These are phyloP conservation scores for Primulina tabacum DNA, from an alignment of 257 asterid genomes.

Conservation along the genomic window DNA sequence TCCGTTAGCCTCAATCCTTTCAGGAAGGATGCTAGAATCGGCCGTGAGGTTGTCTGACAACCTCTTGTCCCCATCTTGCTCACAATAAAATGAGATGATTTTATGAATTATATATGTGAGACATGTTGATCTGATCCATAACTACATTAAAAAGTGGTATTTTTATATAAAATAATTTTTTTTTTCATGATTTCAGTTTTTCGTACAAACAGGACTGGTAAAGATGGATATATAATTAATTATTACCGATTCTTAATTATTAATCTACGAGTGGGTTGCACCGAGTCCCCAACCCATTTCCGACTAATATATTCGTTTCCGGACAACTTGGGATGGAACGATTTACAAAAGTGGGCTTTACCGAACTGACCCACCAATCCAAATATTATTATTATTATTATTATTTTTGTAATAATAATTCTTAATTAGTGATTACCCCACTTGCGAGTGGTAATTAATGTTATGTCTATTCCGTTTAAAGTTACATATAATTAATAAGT, in stretches of 20 bases:
- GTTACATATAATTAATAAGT: neutral
- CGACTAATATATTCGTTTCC: conserved; percentile 53
- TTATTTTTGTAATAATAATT: neutral
- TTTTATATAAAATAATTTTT: too few species aligned
- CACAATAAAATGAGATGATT: too few species aligned
- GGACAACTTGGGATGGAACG: conserved; percentile 25
- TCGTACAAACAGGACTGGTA: too few species aligned
- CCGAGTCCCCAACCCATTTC: conserved; percentile 26
- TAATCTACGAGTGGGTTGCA: conserved; percentile 5
- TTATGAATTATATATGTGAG: too few species aligned
- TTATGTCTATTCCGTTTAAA: too few species aligned
- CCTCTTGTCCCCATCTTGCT: too few species aligned
- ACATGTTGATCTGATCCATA: too few species aligned
- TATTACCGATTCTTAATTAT: conserved; percentile 23
- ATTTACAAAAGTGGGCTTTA: conserved; percentile 31
- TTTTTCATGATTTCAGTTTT: too few species aligned
- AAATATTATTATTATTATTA: conserved; percentile 1
- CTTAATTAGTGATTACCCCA: neutral
- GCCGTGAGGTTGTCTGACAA: too few species aligned
- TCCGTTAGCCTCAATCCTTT: too few species aligned
- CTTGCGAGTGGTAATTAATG: neutral
- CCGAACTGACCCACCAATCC: conserved; percentile 39
- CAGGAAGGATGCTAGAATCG: too few species aligned
- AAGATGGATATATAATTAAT: neutral
- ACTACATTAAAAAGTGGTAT: too few species aligned